A percentile compares a stretch with the other conserved stretches of the same genome.
phyloP scores from a whole-genome alignment of 768 basidiomycete genomes.

The Butyriboletus loyo region DNA sequence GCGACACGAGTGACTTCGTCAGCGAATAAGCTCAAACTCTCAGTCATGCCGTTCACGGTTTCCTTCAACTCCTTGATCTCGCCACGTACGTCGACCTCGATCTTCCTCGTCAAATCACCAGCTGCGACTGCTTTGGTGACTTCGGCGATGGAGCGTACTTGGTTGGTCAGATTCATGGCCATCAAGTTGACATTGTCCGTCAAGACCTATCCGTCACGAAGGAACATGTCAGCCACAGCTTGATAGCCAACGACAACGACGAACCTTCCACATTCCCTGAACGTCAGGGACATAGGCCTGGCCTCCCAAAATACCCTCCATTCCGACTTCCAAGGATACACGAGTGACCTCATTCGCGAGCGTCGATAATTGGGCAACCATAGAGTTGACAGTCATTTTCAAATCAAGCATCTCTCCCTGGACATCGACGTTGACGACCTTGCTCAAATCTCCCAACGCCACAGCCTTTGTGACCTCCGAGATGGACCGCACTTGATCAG shows the following conservation, averaged over 20 bases:
- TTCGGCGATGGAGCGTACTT: conserved; percentile 85
- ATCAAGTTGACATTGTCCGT: conserved; percentile 86
- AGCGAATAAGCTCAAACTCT: conserved; percentile 78
- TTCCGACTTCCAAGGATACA: conserved; percentile 90
- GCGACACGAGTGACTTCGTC: conserved; percentile 86
- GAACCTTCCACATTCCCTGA: conserved; percentile 90
- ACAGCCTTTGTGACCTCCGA: conserved; percentile 81
- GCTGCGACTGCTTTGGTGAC: conserved; percentile 95
- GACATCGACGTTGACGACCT: conserved; percentile 87
- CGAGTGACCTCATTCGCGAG: conserved; percentile 84
- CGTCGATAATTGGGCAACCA: conserved; percentile 71
- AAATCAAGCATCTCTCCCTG: conserved; percentile 91
- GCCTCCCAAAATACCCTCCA: conserved; percentile 89
- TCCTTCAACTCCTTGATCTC: conserved; percentile 89
- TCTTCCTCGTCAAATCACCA: conserved; percentile 92
- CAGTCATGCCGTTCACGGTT: conserved; percentile 96
- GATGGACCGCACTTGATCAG: conserved; percentile 86
- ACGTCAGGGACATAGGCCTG: conserved; percentile 92
- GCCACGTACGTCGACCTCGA: conserved; percentile 86
- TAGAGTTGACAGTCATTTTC: conserved; percentile 76
- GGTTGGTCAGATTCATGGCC: conserved; percentile 89
- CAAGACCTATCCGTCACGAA: conserved; percentile 37
- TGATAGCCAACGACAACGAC: conserved; percentile 11
- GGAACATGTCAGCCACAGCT: conserved; percentile 7
- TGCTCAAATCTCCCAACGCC: conserved; percentile 78